phyloP scores from a whole-genome alignment of 2,329 filamentous ascomycete species.

The Fusarium sp. region DNA sequence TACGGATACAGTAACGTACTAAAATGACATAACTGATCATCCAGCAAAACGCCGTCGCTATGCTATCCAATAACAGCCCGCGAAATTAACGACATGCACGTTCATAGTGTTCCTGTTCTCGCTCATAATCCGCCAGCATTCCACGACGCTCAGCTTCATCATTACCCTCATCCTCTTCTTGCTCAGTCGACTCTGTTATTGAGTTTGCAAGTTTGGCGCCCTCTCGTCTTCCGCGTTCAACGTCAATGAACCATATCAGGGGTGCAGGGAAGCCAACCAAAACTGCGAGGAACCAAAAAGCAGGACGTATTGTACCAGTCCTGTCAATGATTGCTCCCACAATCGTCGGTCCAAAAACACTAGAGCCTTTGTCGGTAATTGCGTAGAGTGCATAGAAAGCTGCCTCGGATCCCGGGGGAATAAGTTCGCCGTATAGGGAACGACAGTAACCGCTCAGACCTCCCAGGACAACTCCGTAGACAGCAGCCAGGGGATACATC shows the following conservation, averaged over 20 bases:
- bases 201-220: conserved; percentile 71
- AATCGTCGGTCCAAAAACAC: conserved; percentile 92
- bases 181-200: conserved; percentile 64
- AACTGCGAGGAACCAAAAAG: conserved; percentile 90
- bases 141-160: conserved; percentile 42
- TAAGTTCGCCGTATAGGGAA: conserved; percentile 90
- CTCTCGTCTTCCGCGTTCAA: conserved; percentile 79
- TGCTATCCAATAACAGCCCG: conserved; percentile 23
- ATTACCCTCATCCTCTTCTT: conserved; percentile 36
- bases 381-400: conserved; percentile 97
- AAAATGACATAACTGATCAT: background rate
- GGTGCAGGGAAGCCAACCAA: conserved; percentile 88
- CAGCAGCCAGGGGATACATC: conserved; percentile 90
- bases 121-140: conserved; percentile 48
- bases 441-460: conserved; percentile 92
- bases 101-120: conserved; percentile 34
- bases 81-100: conserved; percentile 6
- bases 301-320: conserved; percentile 82
- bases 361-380: conserved; percentile 96
- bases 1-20: background rate
- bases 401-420: conserved; percentile 92
- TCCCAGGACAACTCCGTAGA: conserved; percentile 95
- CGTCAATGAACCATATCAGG: conserved; percentile 85
- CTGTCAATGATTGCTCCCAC: conserved; percentile 92
- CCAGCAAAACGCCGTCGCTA: conserved; percentile 44